Percentiles rank a stretch among this genome's conserved stretches.
Evolutionary conservation across 2,329 filamentous ascomycete species (phyloP).

Genomic region (Penicillium capsulatum): DNA sequence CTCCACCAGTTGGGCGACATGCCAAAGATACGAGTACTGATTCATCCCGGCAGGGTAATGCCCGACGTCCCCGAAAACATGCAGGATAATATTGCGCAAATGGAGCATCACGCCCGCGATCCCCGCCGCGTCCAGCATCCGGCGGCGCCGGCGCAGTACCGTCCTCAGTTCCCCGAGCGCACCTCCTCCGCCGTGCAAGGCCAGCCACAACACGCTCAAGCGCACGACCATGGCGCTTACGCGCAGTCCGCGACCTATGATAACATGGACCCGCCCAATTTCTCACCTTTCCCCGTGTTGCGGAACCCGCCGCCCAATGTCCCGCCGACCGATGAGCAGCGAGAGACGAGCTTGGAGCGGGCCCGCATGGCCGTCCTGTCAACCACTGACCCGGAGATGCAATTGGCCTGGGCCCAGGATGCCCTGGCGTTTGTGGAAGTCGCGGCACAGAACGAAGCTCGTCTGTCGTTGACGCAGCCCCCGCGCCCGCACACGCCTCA

Average conservation of each 20-base stretch:
- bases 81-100: conserved; percentile 85
- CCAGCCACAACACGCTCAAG: conserved; percentile 25
- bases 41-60: conserved; percentile 64
- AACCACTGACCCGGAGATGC: conserved; percentile 92
- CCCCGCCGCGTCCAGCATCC: conserved; percentile 44
- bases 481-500: conserved; percentile 73
- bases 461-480: conserved; percentile 57
- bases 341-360: conserved; percentile 82
- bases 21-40: conserved; percentile 21
- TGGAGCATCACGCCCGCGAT: conserved; percentile 70
- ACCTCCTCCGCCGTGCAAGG: conserved; percentile 35
- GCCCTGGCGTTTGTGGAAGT: conserved; percentile 84
- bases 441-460: conserved; percentile 68
- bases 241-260: conserved; percentile 50
- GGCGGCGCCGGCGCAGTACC: conserved; percentile 26
- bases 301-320: conserved; percentile 76
- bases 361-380: conserved; percentile 79
- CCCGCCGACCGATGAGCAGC: conserved; percentile 88
- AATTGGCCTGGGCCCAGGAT: conserved; percentile 94
- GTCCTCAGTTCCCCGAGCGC: conserved; percentile 36
- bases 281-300: conserved; percentile 88
- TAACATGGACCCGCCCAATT: conserved; percentile 62
- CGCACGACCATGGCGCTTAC: conserved; percentile 42
- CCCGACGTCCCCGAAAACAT: conserved; percentile 95
- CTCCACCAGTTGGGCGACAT: conserved; percentile 12